phyloP scores from a whole-genome alignment of 345 rosid species.

The Moringa oleifera region DNA sequence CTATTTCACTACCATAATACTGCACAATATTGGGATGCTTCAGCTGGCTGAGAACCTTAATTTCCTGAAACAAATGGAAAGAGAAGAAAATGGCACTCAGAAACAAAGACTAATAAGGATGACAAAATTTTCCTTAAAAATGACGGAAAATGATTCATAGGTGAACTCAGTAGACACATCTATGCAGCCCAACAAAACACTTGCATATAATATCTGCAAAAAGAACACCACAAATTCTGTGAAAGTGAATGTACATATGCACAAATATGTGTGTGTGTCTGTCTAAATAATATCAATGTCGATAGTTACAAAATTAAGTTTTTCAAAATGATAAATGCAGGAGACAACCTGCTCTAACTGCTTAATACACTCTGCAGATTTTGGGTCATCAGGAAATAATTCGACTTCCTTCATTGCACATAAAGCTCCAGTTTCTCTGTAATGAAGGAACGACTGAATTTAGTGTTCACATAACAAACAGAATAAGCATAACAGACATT shows the following conservation, averaged over 20 bases:
- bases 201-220: background rate
- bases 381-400: constrained; percentile 84
- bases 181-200: background rate
- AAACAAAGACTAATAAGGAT: background rate
- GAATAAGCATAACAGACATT: constrained; percentile 6
- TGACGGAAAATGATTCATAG: no score
- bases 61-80: constrained; percentile 53
- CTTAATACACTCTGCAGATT: constrained; percentile 74
- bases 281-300: no score
- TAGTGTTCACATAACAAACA: constrained; percentile 13
- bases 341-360: constrained; percentile 77
- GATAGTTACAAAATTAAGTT: background rate
- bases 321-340: constrained; percentile 2
- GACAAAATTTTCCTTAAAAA: no score
- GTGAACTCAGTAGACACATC: background rate
- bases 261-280: no score
- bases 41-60: constrained; percentile 82
- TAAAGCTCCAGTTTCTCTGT: constrained; percentile 90
- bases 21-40: constrained; percentile 97
- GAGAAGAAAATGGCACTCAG: background rate
- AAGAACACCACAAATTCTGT: background rate
- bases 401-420: constrained; percentile 99
- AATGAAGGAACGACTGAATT: constrained; percentile 14
- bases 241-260: background rate
- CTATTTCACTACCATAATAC: constrained; percentile 96